Evolutionary conservation across 148 eudicot genomes (phyloP).

Genomic region (Heliosperma pusillum): DNA sequence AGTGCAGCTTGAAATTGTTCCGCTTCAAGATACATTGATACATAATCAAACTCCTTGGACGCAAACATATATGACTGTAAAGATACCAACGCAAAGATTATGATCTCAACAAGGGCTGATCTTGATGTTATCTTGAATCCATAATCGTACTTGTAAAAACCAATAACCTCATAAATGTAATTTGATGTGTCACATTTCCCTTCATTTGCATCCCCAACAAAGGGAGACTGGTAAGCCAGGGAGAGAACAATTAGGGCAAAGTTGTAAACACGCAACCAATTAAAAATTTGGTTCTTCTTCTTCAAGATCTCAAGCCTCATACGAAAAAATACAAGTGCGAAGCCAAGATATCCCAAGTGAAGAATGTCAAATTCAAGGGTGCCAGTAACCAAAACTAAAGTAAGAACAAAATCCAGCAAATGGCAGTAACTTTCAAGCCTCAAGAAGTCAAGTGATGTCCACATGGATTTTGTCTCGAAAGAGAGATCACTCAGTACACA

Average conservation of each 20-base stretch:
- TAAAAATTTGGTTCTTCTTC: slow-evolving; percentile 87
- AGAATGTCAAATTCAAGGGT: slow-evolving; percentile 92
- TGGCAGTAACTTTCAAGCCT: slow-evolving; percentile 98
- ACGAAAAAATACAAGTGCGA: slow-evolving; percentile 85
- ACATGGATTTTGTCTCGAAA: slow-evolving; percentile 92
- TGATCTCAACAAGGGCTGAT: slow-evolving; percentile 91
- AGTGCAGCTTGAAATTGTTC: slow-evolving; percentile 97
- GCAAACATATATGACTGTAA: slow-evolving; percentile 93
- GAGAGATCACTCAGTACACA: slow-evolving; percentile 97
- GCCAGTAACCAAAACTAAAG: slow-evolving; percentile 81
- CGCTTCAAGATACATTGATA: slow-evolving; percentile 89
- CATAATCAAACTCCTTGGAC: slow-evolving; percentile 84
- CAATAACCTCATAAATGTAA: slow-evolving; percentile 83
- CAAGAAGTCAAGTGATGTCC: slow-evolving; percentile 90
- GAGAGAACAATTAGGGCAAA: slow-evolving; percentile 86
- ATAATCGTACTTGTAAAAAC: slow-evolving; percentile 90
- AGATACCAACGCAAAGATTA: slow-evolving; percentile 81
- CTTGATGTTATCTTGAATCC: slow-evolving; percentile 94
- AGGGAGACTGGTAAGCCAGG: slow-evolving; percentile 96
- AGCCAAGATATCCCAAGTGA: slow-evolving; percentile 96
- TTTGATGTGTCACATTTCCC: slow-evolving; percentile 81
- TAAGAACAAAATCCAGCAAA: slow-evolving; percentile 88
- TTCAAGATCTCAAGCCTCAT: slow-evolving; percentile 80
- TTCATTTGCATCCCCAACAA: slow-evolving; percentile 63
- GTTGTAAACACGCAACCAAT: slow-evolving; percentile 84